Evolutionary conservation across 495 filamentous ascomycete species (phyloP), one percentile per base, ranked within the genome.

Genomic region (Penicillium fimorum): DNA sequence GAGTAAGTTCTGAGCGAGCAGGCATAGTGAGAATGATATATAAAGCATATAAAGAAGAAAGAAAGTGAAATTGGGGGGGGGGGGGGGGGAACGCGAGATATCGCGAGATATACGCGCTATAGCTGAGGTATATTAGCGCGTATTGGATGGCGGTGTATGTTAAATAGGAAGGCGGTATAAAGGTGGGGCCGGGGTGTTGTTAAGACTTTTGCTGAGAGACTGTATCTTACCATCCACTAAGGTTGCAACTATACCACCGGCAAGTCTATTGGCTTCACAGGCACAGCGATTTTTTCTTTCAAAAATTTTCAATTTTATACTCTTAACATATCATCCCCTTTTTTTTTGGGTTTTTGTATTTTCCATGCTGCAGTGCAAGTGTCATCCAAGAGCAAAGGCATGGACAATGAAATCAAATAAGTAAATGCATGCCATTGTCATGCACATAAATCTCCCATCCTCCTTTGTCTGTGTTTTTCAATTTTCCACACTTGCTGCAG

Each of bases 391-490:
- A 22, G 24, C 37, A 44, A 24, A 42, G 25, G 18, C n/a, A 29
- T 29, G 15, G 13, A 7, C 8, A 46, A 18, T 17, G 4, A 46
- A 11, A 17, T 11, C 6, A 5, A 29, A 27, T 27, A 4, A 27
- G 22, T 20, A 3, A 43, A 43, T 18, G 10, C 20, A 27, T 12
- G n/a, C 5, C 17, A 40, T 43, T 43, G 1, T 4, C 20, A 43
- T n/a, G 43, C 5, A 30, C 11, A 30, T n/a, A 47, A 2, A 29
- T 4, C 44, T 7, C 5, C 25, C 3, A 4, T 22, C 15, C 18
- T 27, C 30, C n/a, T 35, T 43, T 57, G 51, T 57, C 46, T 18
- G 55, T 13, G 2, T 51, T 51, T 57, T 57, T 32, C 18, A 17
- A 22, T 30, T 50, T 44, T 50, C 4, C 20, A 30, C 25, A 15